Percentiles rank a stretch among this genome's conserved stretches.
phyloP scores from a whole-genome alignment of 345 rosid genomes.

The Cardamine chenopodiifolia region DNA sequence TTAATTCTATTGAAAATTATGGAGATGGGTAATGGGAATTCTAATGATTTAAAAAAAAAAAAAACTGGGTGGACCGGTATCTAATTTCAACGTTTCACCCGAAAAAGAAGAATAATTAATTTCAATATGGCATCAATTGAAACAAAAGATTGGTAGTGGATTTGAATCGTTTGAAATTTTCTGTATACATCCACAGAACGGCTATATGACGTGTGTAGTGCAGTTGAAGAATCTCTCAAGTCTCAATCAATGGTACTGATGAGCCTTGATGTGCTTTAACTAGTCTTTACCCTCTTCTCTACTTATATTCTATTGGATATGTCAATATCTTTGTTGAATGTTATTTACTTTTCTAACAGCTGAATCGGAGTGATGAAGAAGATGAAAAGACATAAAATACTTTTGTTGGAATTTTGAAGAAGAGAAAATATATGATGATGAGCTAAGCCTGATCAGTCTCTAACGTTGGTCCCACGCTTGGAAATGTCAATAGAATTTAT shows the following conservation, averaged over 20 bases:
- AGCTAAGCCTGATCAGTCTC: no score
- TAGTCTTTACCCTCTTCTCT: no score
- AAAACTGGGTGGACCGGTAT: conserved; percentile 5
- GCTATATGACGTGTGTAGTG: neutral
- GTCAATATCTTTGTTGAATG: no score
- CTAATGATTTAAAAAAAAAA: neutral
- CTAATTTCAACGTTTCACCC: neutral
- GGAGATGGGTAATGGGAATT: neutral
- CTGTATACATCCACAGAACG: neutral
- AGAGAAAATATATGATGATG: no score
- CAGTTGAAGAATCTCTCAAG: neutral
- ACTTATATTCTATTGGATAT: no score
- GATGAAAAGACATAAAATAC: no score
- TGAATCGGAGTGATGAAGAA: no score
- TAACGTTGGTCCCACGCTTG: no score
- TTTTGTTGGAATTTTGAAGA: no score
- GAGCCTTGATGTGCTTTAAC: no score
- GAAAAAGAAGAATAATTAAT: neutral
- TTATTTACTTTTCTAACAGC: no score
- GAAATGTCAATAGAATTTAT: no score
- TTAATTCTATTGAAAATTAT: neutral
- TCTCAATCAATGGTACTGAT: neutral
- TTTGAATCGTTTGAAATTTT: neutral
- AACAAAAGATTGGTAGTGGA: neutral
- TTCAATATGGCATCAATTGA: neutral